Conservation (phyloP, 306 rosid species). For the Potentilla sterilis region DNA sequence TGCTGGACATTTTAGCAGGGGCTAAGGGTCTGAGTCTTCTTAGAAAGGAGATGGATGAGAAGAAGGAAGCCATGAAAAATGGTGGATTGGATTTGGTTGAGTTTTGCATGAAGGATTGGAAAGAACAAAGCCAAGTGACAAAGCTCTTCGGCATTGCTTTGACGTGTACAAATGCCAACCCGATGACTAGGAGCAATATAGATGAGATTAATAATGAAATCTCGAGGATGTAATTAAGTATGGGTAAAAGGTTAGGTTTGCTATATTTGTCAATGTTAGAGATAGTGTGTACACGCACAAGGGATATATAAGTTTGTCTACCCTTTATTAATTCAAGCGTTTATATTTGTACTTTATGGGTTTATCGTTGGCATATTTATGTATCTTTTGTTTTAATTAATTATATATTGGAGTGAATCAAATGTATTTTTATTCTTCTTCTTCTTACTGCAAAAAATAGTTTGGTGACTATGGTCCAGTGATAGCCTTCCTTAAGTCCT, state of each 20-base stretch:
- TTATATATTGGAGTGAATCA: too few relatives aligned
- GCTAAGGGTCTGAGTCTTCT: background rate
- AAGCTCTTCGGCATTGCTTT: conserved; percentile 12
- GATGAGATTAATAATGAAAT: background rate
- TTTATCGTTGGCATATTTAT: too few relatives aligned
- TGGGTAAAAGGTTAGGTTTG: background rate
- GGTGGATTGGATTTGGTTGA: conserved; percentile 16
- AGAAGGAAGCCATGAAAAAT: background rate
- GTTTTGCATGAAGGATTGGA: conserved; percentile 15
- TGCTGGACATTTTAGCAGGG: conserved; percentile 22
- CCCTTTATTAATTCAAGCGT: background rate
- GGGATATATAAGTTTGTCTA: background rate
- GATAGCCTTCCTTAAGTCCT: too few relatives aligned
- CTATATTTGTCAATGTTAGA: background rate
- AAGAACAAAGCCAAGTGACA: conserved; percentile 12
- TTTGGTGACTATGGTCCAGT: too few relatives aligned
- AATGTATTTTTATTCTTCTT: too few relatives aligned
- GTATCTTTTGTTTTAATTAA: too few relatives aligned
- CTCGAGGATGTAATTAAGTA: conserved; percentile 1
- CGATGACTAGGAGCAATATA: conserved; percentile 16
- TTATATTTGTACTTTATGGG: too few relatives aligned
- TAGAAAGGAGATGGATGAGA: background rate
- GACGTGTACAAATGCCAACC: conserved; percentile 9
- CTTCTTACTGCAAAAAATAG: too few relatives aligned
- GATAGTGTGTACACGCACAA: background rate